Percentiles rank a stretch among this genome's conserved stretches.
These are phyloP conservation scores for Pythium folliculosum DNA, from an alignment of 352 stramenopile genomes.

Conservation along the genomic window DNA sequence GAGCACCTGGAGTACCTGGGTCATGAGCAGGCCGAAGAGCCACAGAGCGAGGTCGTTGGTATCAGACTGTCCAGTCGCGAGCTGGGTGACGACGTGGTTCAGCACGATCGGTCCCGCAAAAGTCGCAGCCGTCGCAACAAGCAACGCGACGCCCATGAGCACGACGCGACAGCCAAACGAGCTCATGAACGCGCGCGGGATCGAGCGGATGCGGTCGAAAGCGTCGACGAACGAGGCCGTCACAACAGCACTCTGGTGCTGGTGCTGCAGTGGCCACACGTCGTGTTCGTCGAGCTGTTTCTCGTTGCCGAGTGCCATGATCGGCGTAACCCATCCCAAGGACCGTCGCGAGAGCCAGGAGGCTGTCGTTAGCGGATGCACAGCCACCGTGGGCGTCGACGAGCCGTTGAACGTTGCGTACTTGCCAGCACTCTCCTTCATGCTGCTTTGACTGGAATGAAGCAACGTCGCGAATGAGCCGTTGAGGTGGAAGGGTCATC, in stretches of 20 bases:
- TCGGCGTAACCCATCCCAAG: too few species aligned
- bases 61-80: constrained; percentile 30
- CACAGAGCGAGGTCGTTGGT: constrained; percentile 28
- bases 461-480: too few species aligned
- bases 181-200: constrained; percentile 34
- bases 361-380: too few species aligned
- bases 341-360: too few species aligned
- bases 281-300: constrained; percentile 52
- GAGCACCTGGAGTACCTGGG: constrained; percentile 50
- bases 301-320: constrained; percentile 20
- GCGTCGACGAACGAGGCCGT: constrained; percentile 26
- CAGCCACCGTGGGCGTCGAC: too few species aligned
- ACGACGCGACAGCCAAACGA: constrained; percentile 40
- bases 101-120: constrained; percentile 47
- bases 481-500: too few species aligned
- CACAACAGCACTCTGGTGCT: constrained; percentile 29
- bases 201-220: constrained; percentile 37
- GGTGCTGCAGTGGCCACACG: constrained; percentile 39
- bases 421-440: too few species aligned
- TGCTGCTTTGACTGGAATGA: too few species aligned
- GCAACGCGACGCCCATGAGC: constrained; percentile 37
- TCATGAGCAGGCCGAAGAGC: constrained; percentile 42
- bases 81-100: constrained; percentile 36
- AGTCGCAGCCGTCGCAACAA: constrained; percentile 42
- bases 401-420: too few species aligned